phyloP scores from a whole-genome alignment of 1,284 basidiomycete species.

The Salmacisia buchloeana region DNA sequence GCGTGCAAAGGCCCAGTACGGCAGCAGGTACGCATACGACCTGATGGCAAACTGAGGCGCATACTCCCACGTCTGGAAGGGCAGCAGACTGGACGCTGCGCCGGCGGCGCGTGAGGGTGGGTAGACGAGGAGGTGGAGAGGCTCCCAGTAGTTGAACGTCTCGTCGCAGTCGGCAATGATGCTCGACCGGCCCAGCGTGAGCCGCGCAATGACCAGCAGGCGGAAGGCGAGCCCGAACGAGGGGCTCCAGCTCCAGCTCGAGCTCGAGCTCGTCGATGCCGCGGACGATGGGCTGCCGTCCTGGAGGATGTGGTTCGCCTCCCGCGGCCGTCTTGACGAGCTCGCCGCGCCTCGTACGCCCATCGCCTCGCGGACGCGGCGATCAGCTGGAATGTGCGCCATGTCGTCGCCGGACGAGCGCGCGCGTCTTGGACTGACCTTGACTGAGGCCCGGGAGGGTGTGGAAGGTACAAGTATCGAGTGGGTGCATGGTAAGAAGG shows the following conservation, averaged over 20 bases:
- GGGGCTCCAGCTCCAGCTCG: conserved; percentile 77
- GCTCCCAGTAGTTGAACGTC: conserved; percentile 94
- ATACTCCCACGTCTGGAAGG: conserved; percentile 97
- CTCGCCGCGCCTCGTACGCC: neutral
- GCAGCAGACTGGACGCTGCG: conserved; percentile 45
- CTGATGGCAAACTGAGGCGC: conserved; percentile 83
- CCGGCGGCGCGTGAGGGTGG: conserved; percentile 12
- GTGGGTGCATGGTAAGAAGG: too few species aligned
- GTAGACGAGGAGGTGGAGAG: conserved; percentile 73
- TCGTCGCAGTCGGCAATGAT: conserved; percentile 96
- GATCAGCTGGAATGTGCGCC: conserved; percentile 2
- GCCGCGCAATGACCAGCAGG: conserved; percentile 72
- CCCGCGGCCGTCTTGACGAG: neutral
- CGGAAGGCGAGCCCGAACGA: conserved; percentile 75
- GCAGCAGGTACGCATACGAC: conserved; percentile 83
- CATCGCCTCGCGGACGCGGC: neutral
- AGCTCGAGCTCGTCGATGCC: neutral
- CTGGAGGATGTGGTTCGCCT: conserved; percentile 1
- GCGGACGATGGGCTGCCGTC: neutral
- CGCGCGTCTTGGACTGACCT: neutral
- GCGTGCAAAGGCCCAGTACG: conserved; percentile 46
- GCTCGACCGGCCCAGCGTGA: conserved; percentile 85
- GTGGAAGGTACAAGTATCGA: too few species aligned
- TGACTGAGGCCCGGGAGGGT: neutral
- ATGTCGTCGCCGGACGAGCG: too few species aligned